phyloP scores from a whole-genome alignment of 164 flowering plant genomes.

The Stephania japonica region DNA sequence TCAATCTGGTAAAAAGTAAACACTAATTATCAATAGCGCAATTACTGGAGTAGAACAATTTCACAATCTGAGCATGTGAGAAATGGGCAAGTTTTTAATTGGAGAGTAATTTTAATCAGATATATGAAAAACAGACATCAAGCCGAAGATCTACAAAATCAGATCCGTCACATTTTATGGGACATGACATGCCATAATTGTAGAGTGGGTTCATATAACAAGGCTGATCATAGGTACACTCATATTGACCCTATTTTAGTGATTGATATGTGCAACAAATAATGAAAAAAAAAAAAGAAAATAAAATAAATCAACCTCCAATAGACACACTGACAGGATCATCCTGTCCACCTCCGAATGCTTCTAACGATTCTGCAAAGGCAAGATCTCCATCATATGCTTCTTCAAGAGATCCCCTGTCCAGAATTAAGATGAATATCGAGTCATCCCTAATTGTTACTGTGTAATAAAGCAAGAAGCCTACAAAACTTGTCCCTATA shows the following conservation, averaged over 20 bases:
- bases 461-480: not conserved
- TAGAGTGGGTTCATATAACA: not conserved
- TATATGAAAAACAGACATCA: too few species aligned
- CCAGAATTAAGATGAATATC: conserved; percentile 10
- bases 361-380: conserved; percentile 80
- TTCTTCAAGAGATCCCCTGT: conserved; percentile 68
- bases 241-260: not conserved
- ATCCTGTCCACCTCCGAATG: conserved; percentile 83
- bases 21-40: too few species aligned
- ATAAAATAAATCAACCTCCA: conserved; percentile 57
- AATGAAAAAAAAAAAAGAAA: conserved; percentile 5
- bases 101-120: too few species aligned
- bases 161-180: too few species aligned
- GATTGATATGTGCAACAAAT: not conserved
- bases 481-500: not conserved
- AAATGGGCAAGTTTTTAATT: too few species aligned
- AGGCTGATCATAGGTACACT: not conserved
- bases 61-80: too few species aligned
- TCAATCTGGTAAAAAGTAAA: too few species aligned
- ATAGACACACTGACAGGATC: conserved; percentile 83
- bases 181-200: not conserved
- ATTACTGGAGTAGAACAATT: too few species aligned
- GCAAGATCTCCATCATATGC: conserved; percentile 59
- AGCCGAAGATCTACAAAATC: too few species aligned
- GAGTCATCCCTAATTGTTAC: not conserved